Conservation (phyloP, 2,329 filamentous ascomycete genomes). For the Ceratocystis variospora region DNA sequence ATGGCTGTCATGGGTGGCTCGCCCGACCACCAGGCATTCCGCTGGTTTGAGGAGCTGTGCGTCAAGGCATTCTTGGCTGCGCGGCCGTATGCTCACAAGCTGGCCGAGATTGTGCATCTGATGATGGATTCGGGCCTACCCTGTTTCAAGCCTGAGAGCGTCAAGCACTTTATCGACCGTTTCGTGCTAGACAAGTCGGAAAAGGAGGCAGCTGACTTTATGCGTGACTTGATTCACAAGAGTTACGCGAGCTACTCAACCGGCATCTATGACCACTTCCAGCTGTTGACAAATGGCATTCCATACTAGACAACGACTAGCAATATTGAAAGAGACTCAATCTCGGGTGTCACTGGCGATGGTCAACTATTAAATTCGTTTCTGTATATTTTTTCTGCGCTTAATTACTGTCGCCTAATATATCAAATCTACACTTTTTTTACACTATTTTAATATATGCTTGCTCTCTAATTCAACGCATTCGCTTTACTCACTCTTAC, state of each 20-base stretch:
- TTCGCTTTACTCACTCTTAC: too few species aligned
- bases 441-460: neutral
- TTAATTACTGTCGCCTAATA: neutral
- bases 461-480: neutral
- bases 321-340: too few species aligned
- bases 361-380: neutral
- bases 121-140: conserved; percentile 96
- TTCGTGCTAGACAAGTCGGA: conserved; percentile 90
- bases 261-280: conserved; percentile 94
- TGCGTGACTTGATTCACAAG: conserved; percentile 77
- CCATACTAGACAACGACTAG: conserved; percentile 51
- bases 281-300: conserved; percentile 92
- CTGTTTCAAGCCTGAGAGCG: conserved; percentile 93
- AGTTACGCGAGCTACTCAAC: conserved; percentile 86
- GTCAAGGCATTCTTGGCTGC: conserved; percentile 89
- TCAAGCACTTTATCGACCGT: conserved; percentile 79
- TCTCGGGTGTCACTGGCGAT: too few species aligned
- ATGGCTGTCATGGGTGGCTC: conserved; percentile 95
- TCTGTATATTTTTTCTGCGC: conserved; percentile 6
- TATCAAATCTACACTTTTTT: neutral
- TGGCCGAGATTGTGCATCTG: conserved; percentile 75
- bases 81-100: conserved; percentile 73
- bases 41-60: conserved; percentile 91
- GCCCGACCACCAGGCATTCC: conserved; percentile 73
- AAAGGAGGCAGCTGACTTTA: conserved; percentile 86